phyloP scores from a whole-genome alignment of 768 basidiomycete species.

The Xerocomellus intermedius region DNA sequence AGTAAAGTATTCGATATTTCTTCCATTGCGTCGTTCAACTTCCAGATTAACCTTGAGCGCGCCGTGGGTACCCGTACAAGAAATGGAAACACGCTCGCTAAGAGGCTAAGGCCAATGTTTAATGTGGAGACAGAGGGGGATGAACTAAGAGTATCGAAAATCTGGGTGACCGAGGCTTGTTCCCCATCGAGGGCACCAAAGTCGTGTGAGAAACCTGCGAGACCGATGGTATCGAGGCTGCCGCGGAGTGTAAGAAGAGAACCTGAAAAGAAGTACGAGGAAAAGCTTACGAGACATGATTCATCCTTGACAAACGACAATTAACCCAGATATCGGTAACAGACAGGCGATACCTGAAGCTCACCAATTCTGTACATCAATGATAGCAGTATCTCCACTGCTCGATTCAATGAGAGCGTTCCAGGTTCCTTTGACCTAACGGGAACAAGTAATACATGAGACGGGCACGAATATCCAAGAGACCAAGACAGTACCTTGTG shows the following conservation, averaged over 20 bases:
- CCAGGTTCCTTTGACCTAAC: conserved; percentile 34
- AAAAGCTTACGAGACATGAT: conserved; percentile 30
- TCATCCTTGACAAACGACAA: conserved; percentile 28
- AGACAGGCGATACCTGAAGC: neutral
- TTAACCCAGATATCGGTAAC: neutral
- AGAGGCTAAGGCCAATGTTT: conserved; percentile 33
- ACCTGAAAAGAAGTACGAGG: neutral
- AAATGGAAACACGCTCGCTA: conserved; percentile 38
- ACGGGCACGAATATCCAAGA: neutral
- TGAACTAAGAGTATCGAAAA: conserved; percentile 37
- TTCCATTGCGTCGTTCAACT: conserved; percentile 36
- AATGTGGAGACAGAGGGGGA: conserved; percentile 23
- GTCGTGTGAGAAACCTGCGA: conserved; percentile 61
- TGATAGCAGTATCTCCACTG: conserved; percentile 23
- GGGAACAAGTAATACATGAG: neutral
- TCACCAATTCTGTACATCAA: conserved; percentile 39
- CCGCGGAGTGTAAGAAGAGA: neutral
- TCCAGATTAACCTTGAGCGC: conserved; percentile 26
- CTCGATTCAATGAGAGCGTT: conserved; percentile 25
- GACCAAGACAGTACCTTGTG: conserved; percentile 16
- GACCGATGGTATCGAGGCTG: conserved; percentile 57
- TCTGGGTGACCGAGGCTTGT: conserved; percentile 37
- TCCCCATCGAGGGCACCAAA: conserved; percentile 55
- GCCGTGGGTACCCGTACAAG: conserved; percentile 39
- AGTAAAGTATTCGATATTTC: conserved; percentile 42